A percentile compares a stretch with the other conserved stretches of the same genome.
Evolutionary conservation across 2,329 filamentous ascomycete genomes (phyloP).

Genomic region (Aspergillus quadrilineatus): DNA sequence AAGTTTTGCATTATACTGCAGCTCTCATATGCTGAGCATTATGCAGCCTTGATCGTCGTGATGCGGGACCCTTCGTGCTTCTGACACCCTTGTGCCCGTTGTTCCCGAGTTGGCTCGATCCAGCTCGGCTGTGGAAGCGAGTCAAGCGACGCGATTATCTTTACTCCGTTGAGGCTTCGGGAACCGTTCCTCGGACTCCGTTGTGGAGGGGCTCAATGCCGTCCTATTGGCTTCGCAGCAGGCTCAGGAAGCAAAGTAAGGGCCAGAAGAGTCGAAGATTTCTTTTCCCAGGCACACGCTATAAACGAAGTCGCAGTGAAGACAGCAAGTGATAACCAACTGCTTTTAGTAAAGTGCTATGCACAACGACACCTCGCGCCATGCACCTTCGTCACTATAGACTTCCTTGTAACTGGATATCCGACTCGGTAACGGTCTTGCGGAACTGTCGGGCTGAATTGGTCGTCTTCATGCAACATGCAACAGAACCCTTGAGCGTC

Average conservation of each 20-base stretch:
- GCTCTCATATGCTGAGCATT: too few species aligned
- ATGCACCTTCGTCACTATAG: not conserved
- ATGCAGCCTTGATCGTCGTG: too few species aligned
- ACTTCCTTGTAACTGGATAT: not conserved
- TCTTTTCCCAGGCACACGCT: not conserved
- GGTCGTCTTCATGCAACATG: not conserved
- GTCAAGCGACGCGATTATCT: not conserved
- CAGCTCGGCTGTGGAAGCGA: not conserved
- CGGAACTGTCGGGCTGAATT: not conserved
- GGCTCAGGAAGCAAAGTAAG: not conserved
- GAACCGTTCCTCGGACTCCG: conserved; percentile 7
- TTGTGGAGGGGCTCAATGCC: not conserved
- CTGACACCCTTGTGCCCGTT: not conserved
- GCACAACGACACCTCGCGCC: not conserved
- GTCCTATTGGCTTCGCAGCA: conserved; percentile 1
- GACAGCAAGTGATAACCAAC: not conserved
- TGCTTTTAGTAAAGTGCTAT: not conserved
- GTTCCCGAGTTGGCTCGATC: not conserved
- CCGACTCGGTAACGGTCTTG: not conserved
- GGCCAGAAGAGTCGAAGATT: not conserved
- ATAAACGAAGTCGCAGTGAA: not conserved
- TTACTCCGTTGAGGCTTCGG: not conserved
- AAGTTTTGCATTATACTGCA: too few species aligned
- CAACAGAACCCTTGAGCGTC: not conserved
- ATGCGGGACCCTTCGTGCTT: too few species aligned